phyloP scores from a whole-genome alignment of 495 filamentous ascomycete species.

The Podospora conica region DNA sequence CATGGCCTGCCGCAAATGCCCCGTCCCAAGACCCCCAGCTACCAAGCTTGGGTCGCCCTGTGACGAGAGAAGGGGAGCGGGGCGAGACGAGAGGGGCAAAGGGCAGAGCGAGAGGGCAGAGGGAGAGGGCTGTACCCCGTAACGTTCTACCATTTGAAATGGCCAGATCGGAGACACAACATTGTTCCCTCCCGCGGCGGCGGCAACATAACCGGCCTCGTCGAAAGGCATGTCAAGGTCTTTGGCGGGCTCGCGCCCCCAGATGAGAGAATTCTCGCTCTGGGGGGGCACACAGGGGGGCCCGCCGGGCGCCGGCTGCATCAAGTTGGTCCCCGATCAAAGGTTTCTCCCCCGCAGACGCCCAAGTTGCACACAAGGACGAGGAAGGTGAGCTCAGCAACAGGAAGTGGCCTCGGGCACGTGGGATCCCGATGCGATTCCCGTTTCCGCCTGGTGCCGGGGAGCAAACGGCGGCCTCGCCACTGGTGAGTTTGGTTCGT shows the following conservation, averaged over 20 bases:
- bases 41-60: background rate
- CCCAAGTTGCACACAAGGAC: background rate
- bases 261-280: background rate
- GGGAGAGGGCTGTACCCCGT: conserved; percentile 4
- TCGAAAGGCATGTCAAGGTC: background rate
- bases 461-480: background rate
- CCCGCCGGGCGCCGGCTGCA: background rate
- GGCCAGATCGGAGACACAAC: background rate
- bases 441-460: background rate
- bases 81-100: no score
- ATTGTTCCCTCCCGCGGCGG: background rate
- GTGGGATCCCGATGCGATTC: background rate
- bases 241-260: background rate
- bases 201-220: background rate
- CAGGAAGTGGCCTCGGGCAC: background rate
- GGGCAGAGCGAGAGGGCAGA: background rate
- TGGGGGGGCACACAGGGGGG: background rate
- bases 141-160: conserved; percentile 9
- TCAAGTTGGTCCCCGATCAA: background rate
- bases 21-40: background rate
- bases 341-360: background rate
- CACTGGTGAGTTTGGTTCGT: background rate
- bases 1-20: conserved; percentile 25
- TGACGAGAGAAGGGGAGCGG: background rate
- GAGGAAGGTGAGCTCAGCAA: background rate